These are phyloP conservation scores for Moesziomyces sp. DNA, from an alignment of 1,284 basidiomycete species.

Conservation along the genomic window DNA sequence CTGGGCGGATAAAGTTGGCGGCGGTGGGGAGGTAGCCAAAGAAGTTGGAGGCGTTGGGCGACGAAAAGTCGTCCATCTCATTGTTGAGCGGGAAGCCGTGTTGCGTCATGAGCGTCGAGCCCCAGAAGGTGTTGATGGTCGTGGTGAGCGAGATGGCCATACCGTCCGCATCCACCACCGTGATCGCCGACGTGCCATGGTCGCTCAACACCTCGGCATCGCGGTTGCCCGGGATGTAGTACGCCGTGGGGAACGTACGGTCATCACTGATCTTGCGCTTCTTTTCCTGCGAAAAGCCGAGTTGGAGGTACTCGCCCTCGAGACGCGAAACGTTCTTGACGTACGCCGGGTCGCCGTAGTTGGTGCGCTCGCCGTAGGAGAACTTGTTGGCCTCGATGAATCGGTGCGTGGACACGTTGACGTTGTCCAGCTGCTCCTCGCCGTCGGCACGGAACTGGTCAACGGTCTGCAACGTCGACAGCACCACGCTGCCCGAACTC, in stretches of 20 bases:
- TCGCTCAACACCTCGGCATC: constrained; percentile 61
- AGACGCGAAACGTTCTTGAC: constrained; percentile 67
- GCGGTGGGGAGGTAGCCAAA: constrained; percentile 66
- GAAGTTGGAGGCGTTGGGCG: constrained; percentile 66
- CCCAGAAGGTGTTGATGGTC: constrained; percentile 69
- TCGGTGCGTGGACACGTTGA: constrained; percentile 66
- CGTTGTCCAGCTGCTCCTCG: constrained; percentile 31
- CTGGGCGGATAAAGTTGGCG: constrained; percentile 68
- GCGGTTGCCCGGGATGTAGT: constrained; percentile 67
- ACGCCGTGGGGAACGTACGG: constrained; percentile 43
- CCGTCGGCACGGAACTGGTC: constrained; percentile 41
- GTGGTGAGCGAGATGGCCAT: constrained; percentile 69
- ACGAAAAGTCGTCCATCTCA: constrained; percentile 69
- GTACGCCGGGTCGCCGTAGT: constrained; percentile 69
- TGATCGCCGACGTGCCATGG: constrained; percentile 69
- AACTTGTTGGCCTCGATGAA: constrained; percentile 69
- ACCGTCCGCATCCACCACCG: constrained; percentile 67
- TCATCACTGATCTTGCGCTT: constrained; percentile 63
- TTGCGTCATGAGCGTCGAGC: constrained; percentile 53
- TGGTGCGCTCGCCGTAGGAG: constrained; percentile 69
- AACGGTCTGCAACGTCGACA: constrained; percentile 65
- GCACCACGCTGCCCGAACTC: constrained; percentile 63
- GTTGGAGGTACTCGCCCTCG: constrained; percentile 65
- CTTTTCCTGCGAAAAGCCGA: constrained; percentile 56
- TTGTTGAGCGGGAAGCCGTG: constrained; percentile 63